phyloP scores from a whole-genome alignment of 768 basidiomycete species.

The Amanita pseudoporphyria region DNA sequence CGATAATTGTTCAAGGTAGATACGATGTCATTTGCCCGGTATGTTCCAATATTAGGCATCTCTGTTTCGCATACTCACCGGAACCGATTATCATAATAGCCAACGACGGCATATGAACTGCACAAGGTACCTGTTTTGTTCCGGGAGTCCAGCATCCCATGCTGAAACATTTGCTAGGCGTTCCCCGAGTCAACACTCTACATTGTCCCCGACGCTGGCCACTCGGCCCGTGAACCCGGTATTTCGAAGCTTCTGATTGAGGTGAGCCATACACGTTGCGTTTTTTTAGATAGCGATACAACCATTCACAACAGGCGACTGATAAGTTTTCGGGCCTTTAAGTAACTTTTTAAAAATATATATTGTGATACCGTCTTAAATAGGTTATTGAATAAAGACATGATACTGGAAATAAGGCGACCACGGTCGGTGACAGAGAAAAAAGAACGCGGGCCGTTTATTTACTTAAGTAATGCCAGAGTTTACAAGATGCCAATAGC shows the following conservation, averaged over 20 bases:
- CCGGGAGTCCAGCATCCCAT: background rate
- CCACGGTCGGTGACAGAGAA: no score
- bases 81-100: conserved; percentile 24
- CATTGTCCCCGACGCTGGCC: conserved; percentile 81
- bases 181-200: conserved; percentile 75
- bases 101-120: conserved; percentile 71
- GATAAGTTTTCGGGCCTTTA: conserved; percentile 32
- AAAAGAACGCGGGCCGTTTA: no score
- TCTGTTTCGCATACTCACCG: background rate
- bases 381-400: background rate
- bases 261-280: conserved; percentile 23
- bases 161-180: conserved; percentile 24
- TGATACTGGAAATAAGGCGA: background rate
- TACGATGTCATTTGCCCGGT: conserved; percentile 89
- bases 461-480: no score
- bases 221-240: conserved; percentile 70
- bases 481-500: no score
- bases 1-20: conserved; percentile 73
- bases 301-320: conserved; percentile 24
- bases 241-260: conserved; percentile 63
- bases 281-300: background rate
- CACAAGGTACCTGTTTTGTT: conserved; percentile 41
- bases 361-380: background rate
- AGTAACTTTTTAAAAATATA: background rate
- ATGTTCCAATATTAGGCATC: conserved; percentile 8